phyloP scores from a whole-genome alignment of 371 early-diverging fungal genomes.

The Cokeromyces recurvatus region DNA sequence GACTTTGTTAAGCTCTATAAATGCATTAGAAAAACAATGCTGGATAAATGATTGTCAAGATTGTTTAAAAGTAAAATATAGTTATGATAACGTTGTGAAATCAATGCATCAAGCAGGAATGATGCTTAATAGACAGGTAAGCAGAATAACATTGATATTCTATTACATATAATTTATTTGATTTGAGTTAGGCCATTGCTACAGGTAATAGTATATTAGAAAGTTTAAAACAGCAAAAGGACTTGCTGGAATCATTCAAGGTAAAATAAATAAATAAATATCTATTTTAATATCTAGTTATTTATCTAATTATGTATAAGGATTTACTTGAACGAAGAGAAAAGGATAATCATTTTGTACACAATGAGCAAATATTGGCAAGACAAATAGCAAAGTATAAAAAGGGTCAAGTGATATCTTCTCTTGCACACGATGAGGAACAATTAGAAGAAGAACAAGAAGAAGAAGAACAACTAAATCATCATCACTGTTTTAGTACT shows the following conservation, averaged over 20 bases:
- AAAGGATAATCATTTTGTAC: conserved; percentile 15
- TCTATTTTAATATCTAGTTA: too few relatives aligned
- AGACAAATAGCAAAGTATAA: conserved; percentile 25
- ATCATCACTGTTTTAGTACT: conserved; percentile 2
- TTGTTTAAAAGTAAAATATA: conserved; percentile 44
- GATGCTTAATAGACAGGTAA: conserved; percentile 19
- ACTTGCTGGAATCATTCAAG: conserved; percentile 57
- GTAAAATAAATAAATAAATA: conserved; percentile 43
- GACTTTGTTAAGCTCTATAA: conserved; percentile 2
- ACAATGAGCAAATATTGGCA: conserved; percentile 23
- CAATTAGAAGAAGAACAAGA: too few relatives aligned
- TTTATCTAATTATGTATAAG: too few relatives aligned
- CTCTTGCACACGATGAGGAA: conserved; percentile 19
- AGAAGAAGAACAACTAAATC: too few relatives aligned
- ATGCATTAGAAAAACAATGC: conserved; percentile 49
- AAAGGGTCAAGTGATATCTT: conserved; percentile 19
- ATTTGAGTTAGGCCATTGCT: conserved; percentile 4
- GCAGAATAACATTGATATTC: background rate
- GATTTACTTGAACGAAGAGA: conserved; percentile 25
- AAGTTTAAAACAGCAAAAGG: conserved; percentile 60
- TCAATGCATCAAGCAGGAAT: conserved; percentile 43
- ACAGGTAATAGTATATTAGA: conserved; percentile 52
- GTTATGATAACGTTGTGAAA: conserved; percentile 39
- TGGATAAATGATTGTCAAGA: conserved; percentile 44
- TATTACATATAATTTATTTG: too few relatives aligned